Evolutionary conservation across 768 basidiomycete genomes (phyloP).

Genomic region (Mycena belliarum): DNA sequence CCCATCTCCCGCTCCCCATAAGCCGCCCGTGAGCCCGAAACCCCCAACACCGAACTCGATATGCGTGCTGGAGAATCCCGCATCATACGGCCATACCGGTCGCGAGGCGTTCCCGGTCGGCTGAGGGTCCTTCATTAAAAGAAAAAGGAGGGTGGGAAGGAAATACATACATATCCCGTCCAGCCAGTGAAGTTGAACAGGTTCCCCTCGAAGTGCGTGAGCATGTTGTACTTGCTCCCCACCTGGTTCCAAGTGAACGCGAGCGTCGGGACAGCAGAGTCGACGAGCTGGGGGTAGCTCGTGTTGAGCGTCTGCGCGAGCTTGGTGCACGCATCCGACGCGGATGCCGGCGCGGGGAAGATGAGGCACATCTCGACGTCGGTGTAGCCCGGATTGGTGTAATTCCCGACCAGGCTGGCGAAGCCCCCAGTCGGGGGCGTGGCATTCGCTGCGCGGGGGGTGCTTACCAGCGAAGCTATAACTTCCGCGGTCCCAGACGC

Average conservation of each 20-base stretch:
- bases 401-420: slow-evolving; percentile 10
- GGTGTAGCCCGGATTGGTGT: slow-evolving; percentile 18
- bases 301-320: slow-evolving; percentile 9
- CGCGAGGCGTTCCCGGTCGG: slow-evolving; percentile 17
- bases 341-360: slow-evolving; percentile 1
- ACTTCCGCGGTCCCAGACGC: slow-evolving; percentile 6
- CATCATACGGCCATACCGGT: slow-evolving; percentile 15
- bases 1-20: slow-evolving; percentile 14
- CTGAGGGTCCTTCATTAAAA: not conserved
- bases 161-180: slow-evolving; percentile 11
- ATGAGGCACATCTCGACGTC: slow-evolving; percentile 10
- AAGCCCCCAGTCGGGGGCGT: slow-evolving; percentile 10
- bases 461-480: slow-evolving; percentile 7
- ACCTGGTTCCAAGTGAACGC: slow-evolving; percentile 18
- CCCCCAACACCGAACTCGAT: slow-evolving; percentile 11
- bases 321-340: slow-evolving; percentile 1
- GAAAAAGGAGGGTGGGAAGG: not conserved
- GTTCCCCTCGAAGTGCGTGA: slow-evolving; percentile 15
- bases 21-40: slow-evolving; percentile 9
- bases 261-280: slow-evolving; percentile 11
- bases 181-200: slow-evolving; percentile 20
- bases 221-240: slow-evolving; percentile 4
- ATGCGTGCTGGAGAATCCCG: slow-evolving; percentile 3
- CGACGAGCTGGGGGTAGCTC: slow-evolving; percentile 1
- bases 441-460: slow-evolving; percentile 7